Evolutionary conservation across 176 grass and related monocot genomes (phyloP).

Genomic region (Cenchrus purpureus): DNA sequence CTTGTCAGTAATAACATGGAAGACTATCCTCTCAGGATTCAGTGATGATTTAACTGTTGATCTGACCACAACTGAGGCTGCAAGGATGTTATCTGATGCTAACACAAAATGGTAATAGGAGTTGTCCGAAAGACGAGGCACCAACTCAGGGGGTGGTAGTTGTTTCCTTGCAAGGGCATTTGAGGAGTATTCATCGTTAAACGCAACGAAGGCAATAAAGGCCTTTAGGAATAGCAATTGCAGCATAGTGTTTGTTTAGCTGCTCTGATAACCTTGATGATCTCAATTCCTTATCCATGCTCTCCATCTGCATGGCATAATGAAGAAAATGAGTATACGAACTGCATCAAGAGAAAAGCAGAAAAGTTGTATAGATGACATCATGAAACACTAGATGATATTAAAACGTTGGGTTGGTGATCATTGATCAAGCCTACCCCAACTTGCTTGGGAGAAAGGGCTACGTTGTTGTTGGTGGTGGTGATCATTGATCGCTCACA

Average conservation of each 20-base stretch:
- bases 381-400: constrained; percentile 28
- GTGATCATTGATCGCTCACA: neutral
- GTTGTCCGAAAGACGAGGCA: constrained; percentile 79
- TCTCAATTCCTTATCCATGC: constrained; percentile 88
- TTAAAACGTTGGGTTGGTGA: constrained; percentile 12
- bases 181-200: constrained; percentile 98
- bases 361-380: neutral
- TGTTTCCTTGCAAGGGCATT: constrained; percentile 97
- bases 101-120: constrained; percentile 84
- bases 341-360: constrained; percentile 12
- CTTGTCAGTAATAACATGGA: constrained; percentile 97
- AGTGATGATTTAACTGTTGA: constrained; percentile 74
- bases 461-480: neutral
- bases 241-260: constrained; percentile 94
- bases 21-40: constrained; percentile 84
- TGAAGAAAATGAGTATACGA: constrained; percentile 38
- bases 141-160: constrained; percentile 83
- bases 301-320: constrained; percentile 78
- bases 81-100: constrained; percentile 96
- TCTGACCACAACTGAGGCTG: constrained; percentile 91
- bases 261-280: constrained; percentile 84
- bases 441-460: too few species aligned
- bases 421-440: neutral
- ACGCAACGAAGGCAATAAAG: constrained; percentile 91
- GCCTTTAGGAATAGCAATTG: constrained; percentile 93